phyloP scores from a whole-genome alignment of 495 filamentous ascomycete species.

The Geopyxis carbonaria region DNA sequence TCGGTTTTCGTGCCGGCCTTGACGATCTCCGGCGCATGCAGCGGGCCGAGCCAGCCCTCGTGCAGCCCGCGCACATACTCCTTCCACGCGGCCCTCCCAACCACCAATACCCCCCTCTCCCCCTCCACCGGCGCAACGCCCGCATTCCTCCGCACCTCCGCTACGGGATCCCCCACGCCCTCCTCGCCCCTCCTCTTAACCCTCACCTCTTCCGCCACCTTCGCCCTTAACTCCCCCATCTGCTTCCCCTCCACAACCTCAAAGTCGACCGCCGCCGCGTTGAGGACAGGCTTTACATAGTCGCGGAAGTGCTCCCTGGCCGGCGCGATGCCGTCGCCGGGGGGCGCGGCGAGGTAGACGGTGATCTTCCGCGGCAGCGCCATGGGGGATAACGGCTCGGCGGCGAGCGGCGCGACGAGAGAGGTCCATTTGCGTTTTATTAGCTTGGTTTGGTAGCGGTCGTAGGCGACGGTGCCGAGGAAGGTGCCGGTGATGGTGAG shows the following conservation, averaged over 20 bases:
- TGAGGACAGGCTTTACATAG: slow-evolving; percentile 85
- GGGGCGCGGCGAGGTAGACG: slow-evolving; percentile 69
- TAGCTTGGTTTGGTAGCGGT: slow-evolving; percentile 71
- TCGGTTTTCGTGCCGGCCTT: background rate
- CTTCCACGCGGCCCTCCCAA: slow-evolving; percentile 92
- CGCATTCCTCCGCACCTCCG: slow-evolving; percentile 38
- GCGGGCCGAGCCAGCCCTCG: slow-evolving; percentile 87
- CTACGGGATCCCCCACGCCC: slow-evolving; percentile 31
- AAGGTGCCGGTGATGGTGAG: slow-evolving; percentile 60
- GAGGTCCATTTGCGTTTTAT: slow-evolving; percentile 72
- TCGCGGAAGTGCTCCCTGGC: slow-evolving; percentile 89
- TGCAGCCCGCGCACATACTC: slow-evolving; percentile 88
- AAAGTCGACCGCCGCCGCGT: slow-evolving; percentile 81
- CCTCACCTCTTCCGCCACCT: slow-evolving; percentile 65
- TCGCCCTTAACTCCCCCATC: slow-evolving; percentile 72
- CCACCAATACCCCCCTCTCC: slow-evolving; percentile 56
- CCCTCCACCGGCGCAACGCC: slow-evolving; percentile 45
- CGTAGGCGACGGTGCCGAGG: slow-evolving; percentile 63
- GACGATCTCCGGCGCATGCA: slow-evolving; percentile 27
- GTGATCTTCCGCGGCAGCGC: slow-evolving; percentile 71
- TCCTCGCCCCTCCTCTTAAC: slow-evolving; percentile 42
- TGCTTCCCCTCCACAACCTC: slow-evolving; percentile 80
- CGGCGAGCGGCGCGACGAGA: slow-evolving; percentile 69
- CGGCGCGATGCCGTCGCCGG: slow-evolving; percentile 60
- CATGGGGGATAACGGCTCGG: slow-evolving; percentile 50